Evolutionary conservation across 2,329 filamentous ascomycete species (phyloP), one percentile per base, ranked within the genome.

Genomic region (Chalaropsis thielavioides): DNA sequence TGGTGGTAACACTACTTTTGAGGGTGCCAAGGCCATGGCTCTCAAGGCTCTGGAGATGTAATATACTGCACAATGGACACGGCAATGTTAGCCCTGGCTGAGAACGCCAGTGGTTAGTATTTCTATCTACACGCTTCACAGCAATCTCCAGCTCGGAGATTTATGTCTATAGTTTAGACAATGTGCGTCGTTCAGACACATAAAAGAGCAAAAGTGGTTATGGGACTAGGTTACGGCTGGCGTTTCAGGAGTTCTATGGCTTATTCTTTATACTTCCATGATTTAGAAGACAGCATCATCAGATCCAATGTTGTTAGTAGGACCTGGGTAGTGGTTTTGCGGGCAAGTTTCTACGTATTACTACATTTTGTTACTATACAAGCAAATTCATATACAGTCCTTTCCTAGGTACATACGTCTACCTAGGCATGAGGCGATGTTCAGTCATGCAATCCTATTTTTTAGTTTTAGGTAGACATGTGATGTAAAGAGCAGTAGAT

Each of bases 1-100:
- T 72, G 94, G 94, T 19, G 94, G 94, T 1, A 95, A 96, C 76
- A 87, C 89, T 80, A 95, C 88, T 0, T 94, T 89, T 71, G 90
- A 95, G 68, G 94, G 94, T 38, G 92, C 85, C 31, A 82, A 90
- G 73, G 84, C 85, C 66, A 95, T 97, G 90, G 91, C 92, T 3
- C 76, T 81, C 74, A 90, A 88, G 79, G 87, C 88, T 1, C 76
- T 90, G 68, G 82, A 66, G 59, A 31, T 61, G 54, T 51, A 63
- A 65, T 19, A 31, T 61, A 7, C 17, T 40, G 31, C 15, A 46
- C 17, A 3, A 27, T 22, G 17, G 24, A 49, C 27, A 41, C 15
- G 24, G 27, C 11, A 35, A n/a, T 31, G 8, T n/a, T 19, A 24
- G 6, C 24, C 22, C 17, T 13, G 41, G 41, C 41, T n/a, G 41